These are phyloP conservation scores for Metschnikowia matae DNA, from an alignment of 805 yeast species.

Conservation along the genomic window DNA sequence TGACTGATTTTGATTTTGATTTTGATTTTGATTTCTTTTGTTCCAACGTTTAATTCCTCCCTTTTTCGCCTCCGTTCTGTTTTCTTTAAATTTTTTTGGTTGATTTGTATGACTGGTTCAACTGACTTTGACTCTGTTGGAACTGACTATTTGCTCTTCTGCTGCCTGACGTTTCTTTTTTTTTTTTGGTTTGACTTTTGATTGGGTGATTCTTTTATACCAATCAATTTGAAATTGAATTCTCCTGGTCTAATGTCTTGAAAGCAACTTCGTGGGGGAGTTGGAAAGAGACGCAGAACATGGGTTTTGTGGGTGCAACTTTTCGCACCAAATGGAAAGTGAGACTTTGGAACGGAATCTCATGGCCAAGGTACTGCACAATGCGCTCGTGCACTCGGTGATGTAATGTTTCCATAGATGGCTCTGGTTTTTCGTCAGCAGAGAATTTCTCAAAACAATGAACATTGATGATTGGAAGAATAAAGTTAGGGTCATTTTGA, in stretches of 20 bases:
- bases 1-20: too few species aligned
- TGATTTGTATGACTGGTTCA: too few species aligned
- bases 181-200: too few species aligned
- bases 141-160: too few species aligned
- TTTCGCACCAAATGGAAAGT: constrained; percentile 81
- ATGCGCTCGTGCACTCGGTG: constrained; percentile 55
- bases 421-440: constrained; percentile 64
- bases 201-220: too few species aligned
- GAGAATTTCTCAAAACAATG: constrained; percentile 90
- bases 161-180: too few species aligned
- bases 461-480: constrained; percentile 74
- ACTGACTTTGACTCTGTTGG: too few species aligned
- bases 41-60: too few species aligned
- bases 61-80: too few species aligned
- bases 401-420: constrained; percentile 62
- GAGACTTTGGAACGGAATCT: constrained; percentile 46
- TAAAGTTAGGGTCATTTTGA: constrained; percentile 41
- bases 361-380: constrained; percentile 42
- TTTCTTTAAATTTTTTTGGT: too few species aligned
- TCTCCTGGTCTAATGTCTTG: constrained; percentile 10
- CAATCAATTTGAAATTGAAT: too few species aligned
- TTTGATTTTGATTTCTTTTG: too few species aligned
- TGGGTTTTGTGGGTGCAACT: constrained; percentile 95
- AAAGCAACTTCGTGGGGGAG: constrained; percentile 69
- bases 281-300: constrained; percentile 82